Evolutionary conservation across 2,329 filamentous ascomycete species (phyloP), one percentile per base, ranked within the genome.

Genomic region (Xylariaceae sp.): DNA sequence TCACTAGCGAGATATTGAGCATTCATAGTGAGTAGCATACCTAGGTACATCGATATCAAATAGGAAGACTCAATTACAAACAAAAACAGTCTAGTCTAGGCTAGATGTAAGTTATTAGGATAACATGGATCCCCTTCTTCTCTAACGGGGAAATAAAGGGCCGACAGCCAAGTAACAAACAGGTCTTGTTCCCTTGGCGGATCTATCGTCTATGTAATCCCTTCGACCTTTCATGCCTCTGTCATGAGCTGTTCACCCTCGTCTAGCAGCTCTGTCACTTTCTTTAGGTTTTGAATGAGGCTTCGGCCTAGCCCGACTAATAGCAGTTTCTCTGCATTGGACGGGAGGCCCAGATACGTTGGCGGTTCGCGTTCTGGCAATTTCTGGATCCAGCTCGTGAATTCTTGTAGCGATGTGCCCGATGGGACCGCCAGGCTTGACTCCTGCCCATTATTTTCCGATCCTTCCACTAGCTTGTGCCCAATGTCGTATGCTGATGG

Each of bases 301-400:
- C 86, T 88, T 67, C 83, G 82, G 43, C 92, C 95, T 66, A 96
- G 85, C 2, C 89, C 91, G 11, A 96, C 89, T 34, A 99, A 79
- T 64, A 99, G 73, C 68, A 99, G 70, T 74, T 97, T 99, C 83
- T 99, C 94, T 26, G 94, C 94, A 70, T 99, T 96, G 31, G 90
- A 89, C 37, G 94, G 94, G 62, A 99, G 73, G 27, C 94, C 95
- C 12, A 99, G 79, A 69, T 96, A 99, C 0, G 91, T 96, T 3
- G 94, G 94, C 31, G 95, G 95, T 72, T 99, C 94, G 65, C 94
- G 85, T 78, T 99, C 94, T 0, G 94, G 94, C 58, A 99, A 77
- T 57, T 83, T 84, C 65, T 95, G 89, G 58, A 99, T 89, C 95
- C 95, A 99, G 39, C 80, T 79, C 72, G 87, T 86, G 70, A 97